These are phyloP conservation scores for Nemania serpens DNA, from an alignment of 2,329 filamentous ascomycete genomes.

Conservation along the genomic window DNA sequence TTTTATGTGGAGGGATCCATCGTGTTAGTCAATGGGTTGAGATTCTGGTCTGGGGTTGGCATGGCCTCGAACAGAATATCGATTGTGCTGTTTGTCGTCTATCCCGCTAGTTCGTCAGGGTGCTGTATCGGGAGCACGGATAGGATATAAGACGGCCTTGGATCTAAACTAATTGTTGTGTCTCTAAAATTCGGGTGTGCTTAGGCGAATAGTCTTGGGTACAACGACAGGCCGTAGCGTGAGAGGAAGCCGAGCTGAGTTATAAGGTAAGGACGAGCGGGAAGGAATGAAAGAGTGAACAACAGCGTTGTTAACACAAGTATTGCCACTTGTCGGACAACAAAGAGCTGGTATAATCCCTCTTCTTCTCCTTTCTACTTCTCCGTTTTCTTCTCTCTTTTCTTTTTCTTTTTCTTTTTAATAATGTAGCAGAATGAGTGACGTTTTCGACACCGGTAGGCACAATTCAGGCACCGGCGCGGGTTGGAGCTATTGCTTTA, in stretches of 20 bases:
- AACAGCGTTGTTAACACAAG: background rate
- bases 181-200: constrained; percentile 29
- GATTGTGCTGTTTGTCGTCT: constrained; percentile 16
- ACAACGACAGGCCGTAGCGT: constrained; percentile 30
- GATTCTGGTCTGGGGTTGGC: constrained; percentile 30
- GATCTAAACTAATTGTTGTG: constrained; percentile 28
- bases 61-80: constrained; percentile 31
- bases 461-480: constrained; percentile 4
- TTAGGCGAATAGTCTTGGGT: constrained; percentile 30
- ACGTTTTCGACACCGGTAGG: constrained; percentile 11
- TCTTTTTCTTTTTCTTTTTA: background rate
- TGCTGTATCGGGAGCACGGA: constrained; percentile 21
- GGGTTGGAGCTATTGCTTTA: constrained; percentile 12
- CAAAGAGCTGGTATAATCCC: background rate
- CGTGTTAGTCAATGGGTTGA: constrained; percentile 25
- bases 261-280: background rate
- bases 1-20: constrained; percentile 37
- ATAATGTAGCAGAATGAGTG: constrained; percentile 13
- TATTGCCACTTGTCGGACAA: background rate
- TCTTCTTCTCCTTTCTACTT: background rate
- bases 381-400: background rate
- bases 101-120: constrained; percentile 24
- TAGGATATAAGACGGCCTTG: constrained; percentile 19
- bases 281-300: background rate
- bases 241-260: background rate